Conservation (phyloP, 1,139 yeast species). For the Groenewaldozyma auringiensis region DNA sequence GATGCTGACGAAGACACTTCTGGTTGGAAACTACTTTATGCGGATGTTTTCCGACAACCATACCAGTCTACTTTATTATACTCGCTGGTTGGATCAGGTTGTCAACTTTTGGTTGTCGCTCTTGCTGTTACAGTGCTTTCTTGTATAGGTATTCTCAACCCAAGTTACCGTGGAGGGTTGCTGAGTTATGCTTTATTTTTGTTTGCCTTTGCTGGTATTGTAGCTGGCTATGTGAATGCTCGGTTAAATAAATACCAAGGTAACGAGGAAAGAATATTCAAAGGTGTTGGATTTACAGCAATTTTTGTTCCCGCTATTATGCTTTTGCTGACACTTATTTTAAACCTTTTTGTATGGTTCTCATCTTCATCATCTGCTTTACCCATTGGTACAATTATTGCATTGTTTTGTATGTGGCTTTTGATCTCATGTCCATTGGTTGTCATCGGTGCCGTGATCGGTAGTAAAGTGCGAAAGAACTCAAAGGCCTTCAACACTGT, state of each 20-base stretch:
- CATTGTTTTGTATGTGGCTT: conserved; percentile 49
- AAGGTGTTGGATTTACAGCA: conserved; percentile 27
- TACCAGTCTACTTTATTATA: conserved; percentile 41
- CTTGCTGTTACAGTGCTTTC: conserved; percentile 54
- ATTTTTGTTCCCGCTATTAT: conserved; percentile 49
- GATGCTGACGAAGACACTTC: conserved; percentile 27
- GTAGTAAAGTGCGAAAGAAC: conserved; percentile 36
- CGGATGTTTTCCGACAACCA: conserved; percentile 52
- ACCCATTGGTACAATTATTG: conserved; percentile 67
- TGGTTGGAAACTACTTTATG: conserved; percentile 51
- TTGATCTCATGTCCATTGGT: conserved; percentile 68
- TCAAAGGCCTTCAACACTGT: conserved; percentile 28
- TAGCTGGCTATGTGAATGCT: conserved; percentile 66
- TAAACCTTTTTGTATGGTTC: conserved; percentile 70
- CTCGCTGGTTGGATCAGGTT: conserved; percentile 62
- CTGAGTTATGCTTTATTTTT: conserved; percentile 52
- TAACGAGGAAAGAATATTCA: conserved; percentile 28
- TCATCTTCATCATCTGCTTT: conserved; percentile 68
- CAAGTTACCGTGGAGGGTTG: conserved; percentile 60
- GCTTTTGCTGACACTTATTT: conserved; percentile 44
- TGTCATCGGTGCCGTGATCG: conserved; percentile 58
- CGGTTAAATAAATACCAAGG: conserved; percentile 50
- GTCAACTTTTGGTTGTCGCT: conserved; percentile 59
- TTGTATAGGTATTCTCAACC: conserved; percentile 49
- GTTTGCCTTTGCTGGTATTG: conserved; percentile 61